phyloP scores from a whole-genome alignment of 208 protist genomes.

The Acanthamoeba divionensis region DNA sequence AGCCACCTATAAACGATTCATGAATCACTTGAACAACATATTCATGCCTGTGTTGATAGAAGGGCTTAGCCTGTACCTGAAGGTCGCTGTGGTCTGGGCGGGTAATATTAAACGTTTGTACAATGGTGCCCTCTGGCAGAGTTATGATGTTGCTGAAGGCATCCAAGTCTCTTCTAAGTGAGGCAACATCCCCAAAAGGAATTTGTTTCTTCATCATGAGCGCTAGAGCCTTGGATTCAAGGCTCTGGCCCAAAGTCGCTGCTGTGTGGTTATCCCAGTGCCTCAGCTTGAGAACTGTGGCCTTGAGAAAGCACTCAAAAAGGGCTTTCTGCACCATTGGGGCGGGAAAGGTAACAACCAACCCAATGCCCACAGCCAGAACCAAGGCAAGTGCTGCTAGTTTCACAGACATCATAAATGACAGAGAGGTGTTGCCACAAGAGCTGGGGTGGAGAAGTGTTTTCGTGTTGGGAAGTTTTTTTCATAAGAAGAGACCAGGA shows the following conservation, averaged over 20 bases:
- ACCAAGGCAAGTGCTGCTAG: too few species aligned
- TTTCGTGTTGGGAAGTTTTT: too few species aligned
- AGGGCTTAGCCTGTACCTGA: neutral
- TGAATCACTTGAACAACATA: neutral
- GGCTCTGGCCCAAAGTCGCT: neutral
- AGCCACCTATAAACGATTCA: neutral
- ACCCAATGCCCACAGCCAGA: too few species aligned
- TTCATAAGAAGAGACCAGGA: too few species aligned
- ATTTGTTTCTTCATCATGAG: neutral
- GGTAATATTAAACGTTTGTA: neutral
- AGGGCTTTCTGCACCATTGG: neutral
- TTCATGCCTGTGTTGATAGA: neutral
- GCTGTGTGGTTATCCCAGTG: neutral
- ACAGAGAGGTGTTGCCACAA: too few species aligned
- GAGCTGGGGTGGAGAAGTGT: too few species aligned
- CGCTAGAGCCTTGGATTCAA: neutral
- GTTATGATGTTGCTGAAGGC: neutral
- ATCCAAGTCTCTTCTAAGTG: too few species aligned
- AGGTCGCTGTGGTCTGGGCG: neutral
- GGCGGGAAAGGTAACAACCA: too few species aligned
- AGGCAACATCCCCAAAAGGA: too few species aligned
- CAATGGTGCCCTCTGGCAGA: neutral
- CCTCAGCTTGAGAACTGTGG: neutral
- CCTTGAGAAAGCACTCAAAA: neutral
- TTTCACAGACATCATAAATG: too few species aligned